These are phyloP conservation scores for Hammondia hammondi DNA, from an alignment of 169 alveolate species.

Conservation along the genomic window DNA sequence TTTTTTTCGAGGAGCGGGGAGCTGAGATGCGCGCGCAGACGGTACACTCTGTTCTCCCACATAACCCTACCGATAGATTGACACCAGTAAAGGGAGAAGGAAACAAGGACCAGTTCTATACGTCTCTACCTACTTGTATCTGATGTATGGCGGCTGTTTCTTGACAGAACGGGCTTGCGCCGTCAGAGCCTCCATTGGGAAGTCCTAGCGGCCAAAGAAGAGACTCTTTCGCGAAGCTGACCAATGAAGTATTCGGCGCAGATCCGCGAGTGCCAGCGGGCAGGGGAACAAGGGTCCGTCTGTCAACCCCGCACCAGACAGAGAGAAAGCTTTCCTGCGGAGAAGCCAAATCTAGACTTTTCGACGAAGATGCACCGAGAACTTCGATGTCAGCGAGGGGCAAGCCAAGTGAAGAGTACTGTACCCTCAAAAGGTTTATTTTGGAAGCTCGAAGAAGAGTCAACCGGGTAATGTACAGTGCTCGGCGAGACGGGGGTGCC, in stretches of 20 bases:
- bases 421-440: background rate
- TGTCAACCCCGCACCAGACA: background rate
- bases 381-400: constrained; percentile 2
- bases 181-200: background rate
- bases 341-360: background rate
- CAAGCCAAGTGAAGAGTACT: background rate
- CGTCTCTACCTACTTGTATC: background rate
- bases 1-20: no score
- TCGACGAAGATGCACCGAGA: background rate
- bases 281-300: background rate
- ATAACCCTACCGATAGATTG: no score
- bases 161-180: background rate
- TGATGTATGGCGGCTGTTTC: background rate
- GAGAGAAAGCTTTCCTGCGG: background rate
- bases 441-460: background rate
- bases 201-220: background rate
- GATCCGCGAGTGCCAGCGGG: background rate
- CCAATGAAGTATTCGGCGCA: background rate
- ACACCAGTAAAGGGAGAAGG: no score
- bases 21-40: no score
- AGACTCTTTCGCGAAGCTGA: background rate
- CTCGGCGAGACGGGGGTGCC: no score
- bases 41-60: no score
- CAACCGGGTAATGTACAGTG: background rate
- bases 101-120: background rate